These are phyloP conservation scores for Moesziomyces sp. DNA, from an alignment of 1,284 basidiomycete species.

Conservation along the genomic window DNA sequence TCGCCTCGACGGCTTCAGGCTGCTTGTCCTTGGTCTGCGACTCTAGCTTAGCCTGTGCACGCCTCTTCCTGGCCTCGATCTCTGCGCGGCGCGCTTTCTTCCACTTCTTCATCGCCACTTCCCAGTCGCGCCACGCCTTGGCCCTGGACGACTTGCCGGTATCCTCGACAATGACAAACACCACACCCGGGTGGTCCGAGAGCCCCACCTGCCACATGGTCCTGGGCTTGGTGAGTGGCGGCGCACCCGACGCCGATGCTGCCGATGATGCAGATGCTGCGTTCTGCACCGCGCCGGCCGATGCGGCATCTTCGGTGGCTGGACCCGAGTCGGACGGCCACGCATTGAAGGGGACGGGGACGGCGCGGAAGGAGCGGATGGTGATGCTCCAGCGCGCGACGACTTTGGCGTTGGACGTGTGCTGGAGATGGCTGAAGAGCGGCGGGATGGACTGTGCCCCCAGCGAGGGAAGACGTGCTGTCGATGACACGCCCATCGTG, in stretches of 20 bases:
- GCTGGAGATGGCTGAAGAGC: constrained; percentile 47
- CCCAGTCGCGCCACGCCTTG: constrained; percentile 47
- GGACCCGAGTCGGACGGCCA: constrained; percentile 31
- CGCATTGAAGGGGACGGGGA: constrained; percentile 42
- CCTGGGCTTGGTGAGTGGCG: constrained; percentile 44
- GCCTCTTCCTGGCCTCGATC: constrained; percentile 16
- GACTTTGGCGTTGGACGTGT: constrained; percentile 39
- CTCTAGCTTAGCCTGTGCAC: constrained; percentile 1
- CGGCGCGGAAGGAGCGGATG: constrained; percentile 53
- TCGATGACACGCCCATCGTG: constrained; percentile 45
- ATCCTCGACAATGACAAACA: constrained; percentile 53
- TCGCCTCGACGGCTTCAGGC: not conserved
- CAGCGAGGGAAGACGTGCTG: constrained; percentile 38
- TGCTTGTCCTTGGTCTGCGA: not conserved
- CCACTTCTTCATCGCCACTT: constrained; percentile 36
- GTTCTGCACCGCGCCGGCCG: not conserved
- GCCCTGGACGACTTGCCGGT: constrained; percentile 43
- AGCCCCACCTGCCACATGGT: constrained; percentile 53
- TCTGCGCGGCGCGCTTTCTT: constrained; percentile 28
- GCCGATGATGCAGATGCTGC: constrained; percentile 7
- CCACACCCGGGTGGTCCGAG: constrained; percentile 44
- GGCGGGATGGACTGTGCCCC: constrained; percentile 49
- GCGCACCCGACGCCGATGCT: constrained; percentile 29
- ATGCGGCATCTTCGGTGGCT: not conserved
- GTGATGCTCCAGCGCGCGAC: constrained; percentile 49